phyloP scores from a whole-genome alignment of 1,139 yeast genomes.

The Sugiyamaella japonica region DNA sequence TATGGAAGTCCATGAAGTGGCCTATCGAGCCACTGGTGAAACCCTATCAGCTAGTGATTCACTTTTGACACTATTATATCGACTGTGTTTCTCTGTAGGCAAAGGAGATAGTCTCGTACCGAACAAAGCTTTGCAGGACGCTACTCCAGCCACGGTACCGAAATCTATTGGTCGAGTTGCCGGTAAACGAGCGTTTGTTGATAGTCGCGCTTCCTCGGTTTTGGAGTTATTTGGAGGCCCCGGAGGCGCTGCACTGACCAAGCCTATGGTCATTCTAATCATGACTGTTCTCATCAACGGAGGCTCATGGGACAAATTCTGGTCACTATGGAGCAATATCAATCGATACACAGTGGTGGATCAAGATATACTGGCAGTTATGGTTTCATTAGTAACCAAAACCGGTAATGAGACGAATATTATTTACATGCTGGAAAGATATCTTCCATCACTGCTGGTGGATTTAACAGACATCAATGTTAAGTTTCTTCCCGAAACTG shows the following conservation, averaged over 20 bases:
- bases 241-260: slow-evolving; percentile 22
- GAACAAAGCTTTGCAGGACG: slow-evolving; percentile 29
- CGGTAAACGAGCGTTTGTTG: slow-evolving; percentile 25
- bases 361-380: slow-evolving; percentile 29
- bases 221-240: slow-evolving; percentile 30
- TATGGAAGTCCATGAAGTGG: slow-evolving; percentile 34
- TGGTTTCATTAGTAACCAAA: slow-evolving; percentile 36
- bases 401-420: slow-evolving; percentile 35
- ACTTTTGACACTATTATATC: slow-evolving; percentile 33
- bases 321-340: slow-evolving; percentile 38
- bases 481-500: slow-evolving; percentile 4
- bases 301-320: slow-evolving; percentile 42
- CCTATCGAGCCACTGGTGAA: slow-evolving; percentile 35
- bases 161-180: slow-evolving; percentile 12
- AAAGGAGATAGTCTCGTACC: slow-evolving; percentile 26
- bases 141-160: slow-evolving; percentile 25
- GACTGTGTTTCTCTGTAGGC: slow-evolving; percentile 32
- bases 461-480: slow-evolving; percentile 6
- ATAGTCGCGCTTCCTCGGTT: slow-evolving; percentile 32
- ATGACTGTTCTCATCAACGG: slow-evolving; percentile 44
- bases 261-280: slow-evolving; percentile 37
- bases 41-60: slow-evolving; percentile 29
- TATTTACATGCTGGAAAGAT: slow-evolving; percentile 29
- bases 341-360: slow-evolving; percentile 26
- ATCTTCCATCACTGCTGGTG: slow-evolving; percentile 29